phyloP scores from a whole-genome alignment of 345 rosid genomes.

The Mallotus nudiflorus region DNA sequence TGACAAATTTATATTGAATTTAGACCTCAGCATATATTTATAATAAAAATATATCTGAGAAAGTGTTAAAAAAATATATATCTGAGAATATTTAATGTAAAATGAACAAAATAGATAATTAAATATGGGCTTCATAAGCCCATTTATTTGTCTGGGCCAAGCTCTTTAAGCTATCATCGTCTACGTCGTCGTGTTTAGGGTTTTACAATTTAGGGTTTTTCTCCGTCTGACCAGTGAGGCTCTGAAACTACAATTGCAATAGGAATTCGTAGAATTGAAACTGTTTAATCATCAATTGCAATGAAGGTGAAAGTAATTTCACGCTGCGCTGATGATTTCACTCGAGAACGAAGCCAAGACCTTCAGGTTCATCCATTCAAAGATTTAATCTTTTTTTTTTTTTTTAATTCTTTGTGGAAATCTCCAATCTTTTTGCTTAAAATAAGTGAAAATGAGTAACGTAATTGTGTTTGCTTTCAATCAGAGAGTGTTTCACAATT shows the following conservation, averaged over 20 bases:
- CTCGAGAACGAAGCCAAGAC: conserved; percentile 95
- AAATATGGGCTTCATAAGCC: neutral
- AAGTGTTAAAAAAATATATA: too few species aligned
- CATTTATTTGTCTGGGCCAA: neutral
- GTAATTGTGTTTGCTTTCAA: neutral
- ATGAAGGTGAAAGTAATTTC: conserved; percentile 91
- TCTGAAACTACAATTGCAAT: neutral
- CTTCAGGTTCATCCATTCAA: conserved; percentile 71
- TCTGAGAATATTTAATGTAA: too few species aligned
- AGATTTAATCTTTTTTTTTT: too few species aligned
- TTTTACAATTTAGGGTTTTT: neutral
- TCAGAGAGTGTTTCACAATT: conserved; percentile 87
- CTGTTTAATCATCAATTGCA: neutral
- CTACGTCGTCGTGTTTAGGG: neutral
- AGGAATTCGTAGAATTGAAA: neutral
- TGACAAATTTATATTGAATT: too few species aligned
- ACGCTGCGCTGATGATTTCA: conserved; percentile 82
- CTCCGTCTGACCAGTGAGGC: too few species aligned
- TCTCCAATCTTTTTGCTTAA: neutral
- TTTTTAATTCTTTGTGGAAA: neutral
- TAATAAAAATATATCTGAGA: too few species aligned
- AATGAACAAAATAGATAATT: too few species aligned
- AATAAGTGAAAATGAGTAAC: neutral
- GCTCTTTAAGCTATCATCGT: neutral
- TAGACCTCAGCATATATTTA: too few species aligned